These are phyloP conservation scores for Phytopythium kandeliae DNA, from an alignment of 352 stramenopile species.

Conservation along the genomic window DNA sequence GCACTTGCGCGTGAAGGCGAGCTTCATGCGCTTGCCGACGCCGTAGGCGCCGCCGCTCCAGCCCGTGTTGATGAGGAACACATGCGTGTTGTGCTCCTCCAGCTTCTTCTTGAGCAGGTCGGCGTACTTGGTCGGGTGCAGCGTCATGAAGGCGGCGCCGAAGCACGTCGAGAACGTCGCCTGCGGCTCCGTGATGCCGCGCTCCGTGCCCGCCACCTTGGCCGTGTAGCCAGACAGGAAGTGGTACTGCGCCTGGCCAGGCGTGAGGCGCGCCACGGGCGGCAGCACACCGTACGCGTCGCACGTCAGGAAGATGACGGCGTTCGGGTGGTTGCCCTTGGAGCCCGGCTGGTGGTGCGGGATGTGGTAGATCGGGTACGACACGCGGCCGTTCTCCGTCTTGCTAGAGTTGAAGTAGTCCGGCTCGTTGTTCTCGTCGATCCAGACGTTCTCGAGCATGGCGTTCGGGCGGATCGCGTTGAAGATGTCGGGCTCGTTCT, in stretches of 20 bases:
- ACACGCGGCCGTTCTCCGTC: constrained; percentile 98
- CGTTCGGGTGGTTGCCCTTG: constrained; percentile 93
- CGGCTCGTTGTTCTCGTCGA: constrained; percentile 77
- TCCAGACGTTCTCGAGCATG: constrained; percentile 96
- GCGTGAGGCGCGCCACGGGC: constrained; percentile 92
- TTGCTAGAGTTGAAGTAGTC: constrained; percentile 97
- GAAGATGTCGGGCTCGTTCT: constrained; percentile 98
- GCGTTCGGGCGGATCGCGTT: constrained; percentile 95
- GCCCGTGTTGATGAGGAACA: constrained; percentile 97
- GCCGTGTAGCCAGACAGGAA: constrained; percentile 98
- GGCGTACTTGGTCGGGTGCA: constrained; percentile 97
- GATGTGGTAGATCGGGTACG: constrained; percentile 99
- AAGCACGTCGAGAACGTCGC: constrained; percentile 98
- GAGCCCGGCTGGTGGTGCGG: constrained; percentile 87
- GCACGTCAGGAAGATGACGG: constrained; percentile 98
- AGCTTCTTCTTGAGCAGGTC: constrained; percentile 97
- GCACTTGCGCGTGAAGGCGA: constrained; percentile 69
- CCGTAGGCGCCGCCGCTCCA: constrained; percentile 95
- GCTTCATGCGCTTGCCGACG: constrained; percentile 95
- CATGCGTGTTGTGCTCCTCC: constrained; percentile 90
- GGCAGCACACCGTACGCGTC: constrained; percentile 98
- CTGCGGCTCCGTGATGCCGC: constrained; percentile 93
- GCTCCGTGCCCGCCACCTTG: constrained; percentile 98
- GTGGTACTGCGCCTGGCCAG: constrained; percentile 97
- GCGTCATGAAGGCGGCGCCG: constrained; percentile 95